Conservation (phyloP, 768 basidiomycete species). For the Glaciozyma martinii region DNA sequence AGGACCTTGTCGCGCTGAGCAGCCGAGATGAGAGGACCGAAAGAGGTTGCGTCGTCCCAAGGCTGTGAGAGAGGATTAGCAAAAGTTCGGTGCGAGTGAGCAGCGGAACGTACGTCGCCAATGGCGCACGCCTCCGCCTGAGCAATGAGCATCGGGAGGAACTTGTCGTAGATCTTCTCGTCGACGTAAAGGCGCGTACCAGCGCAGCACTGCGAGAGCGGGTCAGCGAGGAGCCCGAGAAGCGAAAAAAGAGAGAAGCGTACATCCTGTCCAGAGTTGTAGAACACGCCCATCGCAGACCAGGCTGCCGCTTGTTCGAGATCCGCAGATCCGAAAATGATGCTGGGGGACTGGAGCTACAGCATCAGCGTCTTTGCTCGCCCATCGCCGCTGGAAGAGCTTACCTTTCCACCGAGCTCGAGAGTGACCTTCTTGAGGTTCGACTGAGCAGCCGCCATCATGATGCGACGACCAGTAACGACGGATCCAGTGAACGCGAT, state of each 20-base stretch:
- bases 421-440: slow-evolving; percentile 95
- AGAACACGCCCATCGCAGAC: slow-evolving; percentile 25
- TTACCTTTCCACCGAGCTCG: slow-evolving; percentile 62
- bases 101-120: slow-evolving; percentile 46
- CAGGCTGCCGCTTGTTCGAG: slow-evolving; percentile 59
- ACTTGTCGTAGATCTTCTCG: slow-evolving; percentile 75
- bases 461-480: slow-evolving; percentile 74
- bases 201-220: slow-evolving; percentile 55
- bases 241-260: not conserved
- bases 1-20: slow-evolving; percentile 74
- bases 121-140: slow-evolving; percentile 63
- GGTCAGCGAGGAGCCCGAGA: not conserved
- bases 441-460: slow-evolving; percentile 82
- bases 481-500: slow-evolving; percentile 94
- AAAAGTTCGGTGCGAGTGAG: not conserved
- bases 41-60: slow-evolving; percentile 55
- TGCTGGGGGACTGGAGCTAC: slow-evolving; percentile 39
- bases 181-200: slow-evolving; percentile 86
- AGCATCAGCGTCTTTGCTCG: no score
- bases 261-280: slow-evolving; percentile 4
- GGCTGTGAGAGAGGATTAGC: slow-evolving; percentile 43
- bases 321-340: slow-evolving; percentile 72
- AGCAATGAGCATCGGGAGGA: slow-evolving; percentile 55
- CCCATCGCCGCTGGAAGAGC: no score
- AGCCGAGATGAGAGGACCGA: slow-evolving; percentile 57